phyloP scores from a whole-genome alignment of 192 early-diverging fungal species.

The Allomyces javanicus region DNA sequence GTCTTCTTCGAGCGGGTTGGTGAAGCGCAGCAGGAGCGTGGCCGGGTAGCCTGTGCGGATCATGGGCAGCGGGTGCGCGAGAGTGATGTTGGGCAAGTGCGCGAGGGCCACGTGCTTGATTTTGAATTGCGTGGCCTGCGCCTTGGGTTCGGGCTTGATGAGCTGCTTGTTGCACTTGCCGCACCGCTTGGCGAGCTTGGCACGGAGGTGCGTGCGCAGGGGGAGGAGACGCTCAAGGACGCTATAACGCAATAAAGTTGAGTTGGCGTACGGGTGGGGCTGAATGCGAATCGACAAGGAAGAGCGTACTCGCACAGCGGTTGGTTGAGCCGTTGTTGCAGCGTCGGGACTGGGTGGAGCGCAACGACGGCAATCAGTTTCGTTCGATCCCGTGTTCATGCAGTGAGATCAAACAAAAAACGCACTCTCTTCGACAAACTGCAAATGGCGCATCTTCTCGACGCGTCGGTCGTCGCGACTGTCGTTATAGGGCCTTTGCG shows the following conservation, averaged over 20 bases:
- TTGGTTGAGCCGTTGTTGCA: constrained; percentile 38
- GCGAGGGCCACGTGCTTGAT: constrained; percentile 63
- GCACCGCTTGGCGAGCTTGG: constrained; percentile 71
- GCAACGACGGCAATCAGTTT: constrained; percentile 8
- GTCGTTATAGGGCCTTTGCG: constrained; percentile 1
- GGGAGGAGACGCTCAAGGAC: constrained; percentile 25
- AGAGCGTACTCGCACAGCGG: constrained; percentile 7
- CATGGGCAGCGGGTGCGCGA: constrained; percentile 15
- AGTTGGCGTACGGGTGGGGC: no score
- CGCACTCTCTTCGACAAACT: background rate
- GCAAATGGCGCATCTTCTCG: constrained; percentile 6
- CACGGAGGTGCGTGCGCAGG: constrained; percentile 66
- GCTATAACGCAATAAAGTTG: background rate
- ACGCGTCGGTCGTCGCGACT: constrained; percentile 1
- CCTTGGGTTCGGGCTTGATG: constrained; percentile 81
- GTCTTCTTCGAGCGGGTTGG: constrained; percentile 60
- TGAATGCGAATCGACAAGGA: no score
- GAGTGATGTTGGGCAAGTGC: constrained; percentile 54
- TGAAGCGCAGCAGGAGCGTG: constrained; percentile 43
- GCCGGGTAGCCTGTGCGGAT: background rate
- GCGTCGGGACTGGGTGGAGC: constrained; percentile 23
- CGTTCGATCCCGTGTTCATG: no score
- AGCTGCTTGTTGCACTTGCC: constrained; percentile 70
- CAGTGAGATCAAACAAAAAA: no score
- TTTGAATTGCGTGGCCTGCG: constrained; percentile 66